Percentiles rank a stretch among this genome's conserved stretches.
These are phyloP conservation scores for Aspergillus glaucus DNA, from an alignment of 2,329 filamentous ascomycete species.

Conservation along the genomic window DNA sequence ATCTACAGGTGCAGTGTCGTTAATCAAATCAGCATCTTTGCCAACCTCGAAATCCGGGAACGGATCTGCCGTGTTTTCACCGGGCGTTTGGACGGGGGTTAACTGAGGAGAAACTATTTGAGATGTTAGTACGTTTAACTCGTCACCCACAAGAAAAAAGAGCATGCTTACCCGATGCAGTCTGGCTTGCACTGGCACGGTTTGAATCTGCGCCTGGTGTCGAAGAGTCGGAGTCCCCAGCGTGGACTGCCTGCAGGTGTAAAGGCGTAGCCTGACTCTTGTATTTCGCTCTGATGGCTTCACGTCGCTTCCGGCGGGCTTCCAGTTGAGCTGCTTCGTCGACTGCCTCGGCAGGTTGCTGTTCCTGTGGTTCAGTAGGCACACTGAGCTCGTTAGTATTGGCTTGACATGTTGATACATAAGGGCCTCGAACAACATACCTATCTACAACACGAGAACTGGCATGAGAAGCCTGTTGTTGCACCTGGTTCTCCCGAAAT, in stretches of 20 bases:
- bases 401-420: not conserved
- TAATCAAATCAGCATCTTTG: conserved; percentile 63
- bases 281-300: conserved; percentile 79
- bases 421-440: conserved; percentile 32
- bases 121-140: conserved; percentile 5
- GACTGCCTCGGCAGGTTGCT: conserved; percentile 52
- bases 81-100: conserved; percentile 44
- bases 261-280: conserved; percentile 64
- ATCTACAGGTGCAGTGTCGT: conserved; percentile 37
- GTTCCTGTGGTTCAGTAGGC: conserved; percentile 14
- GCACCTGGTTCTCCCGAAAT: conserved; percentile 56
- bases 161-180: conserved; percentile 33
- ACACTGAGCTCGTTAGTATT: conserved; percentile 8
- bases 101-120: conserved; percentile 25
- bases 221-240: conserved; percentile 51
- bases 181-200: conserved; percentile 24
- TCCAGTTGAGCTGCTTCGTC: conserved; percentile 81
- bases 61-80: conserved; percentile 46
- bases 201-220: conserved; percentile 46
- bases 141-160: not conserved
- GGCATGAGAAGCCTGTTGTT: conserved; percentile 42
- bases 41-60: conserved; percentile 57
- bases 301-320: conserved; percentile 73
- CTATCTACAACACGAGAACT: conserved; percentile 29
- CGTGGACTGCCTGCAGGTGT: conserved; percentile 66